phyloP scores from a whole-genome alignment of 192 early-diverging fungal species.

The Backusella mclennaniae region DNA sequence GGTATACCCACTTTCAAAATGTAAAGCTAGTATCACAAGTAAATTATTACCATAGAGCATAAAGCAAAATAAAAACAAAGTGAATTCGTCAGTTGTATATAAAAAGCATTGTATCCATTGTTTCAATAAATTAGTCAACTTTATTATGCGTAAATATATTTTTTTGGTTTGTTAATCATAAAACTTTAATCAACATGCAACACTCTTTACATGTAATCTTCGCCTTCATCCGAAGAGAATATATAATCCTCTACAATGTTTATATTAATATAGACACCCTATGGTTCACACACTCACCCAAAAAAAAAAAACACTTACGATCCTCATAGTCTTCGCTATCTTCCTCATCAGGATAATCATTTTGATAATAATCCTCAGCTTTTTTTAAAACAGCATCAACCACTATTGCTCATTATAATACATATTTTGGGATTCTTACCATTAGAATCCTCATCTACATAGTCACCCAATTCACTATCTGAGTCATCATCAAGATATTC shows the following conservation, averaged over 20 bases:
- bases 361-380: slow-evolving; percentile 77
- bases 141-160: too few relatives aligned
- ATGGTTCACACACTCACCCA: background rate
- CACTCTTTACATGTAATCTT: background rate
- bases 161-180: background rate
- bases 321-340: slow-evolving; percentile 35
- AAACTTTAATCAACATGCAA: too few relatives aligned
- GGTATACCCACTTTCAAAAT: too few relatives aligned
- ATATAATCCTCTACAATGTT: background rate
- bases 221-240: background rate
- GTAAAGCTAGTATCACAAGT: too few relatives aligned
- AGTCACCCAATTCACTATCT: slow-evolving; percentile 33
- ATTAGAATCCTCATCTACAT: slow-evolving; percentile 63
- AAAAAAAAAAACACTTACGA: slow-evolving; percentile 28
- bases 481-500: slow-evolving; percentile 42
- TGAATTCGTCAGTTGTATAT: too few relatives aligned
- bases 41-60: too few relatives aligned
- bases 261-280: background rate
- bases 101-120: too few relatives aligned
- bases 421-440: slow-evolving; percentile 29
- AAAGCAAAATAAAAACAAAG: too few relatives aligned
- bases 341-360: slow-evolving; percentile 78
- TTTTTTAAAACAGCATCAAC: slow-evolving; percentile 11
- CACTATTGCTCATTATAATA: background rate
- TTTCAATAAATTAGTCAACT: too few relatives aligned